Evolutionary conservation across 2,329 filamentous ascomycete genomes (phyloP).

Genomic region (Aspergillus neoniger): DNA sequence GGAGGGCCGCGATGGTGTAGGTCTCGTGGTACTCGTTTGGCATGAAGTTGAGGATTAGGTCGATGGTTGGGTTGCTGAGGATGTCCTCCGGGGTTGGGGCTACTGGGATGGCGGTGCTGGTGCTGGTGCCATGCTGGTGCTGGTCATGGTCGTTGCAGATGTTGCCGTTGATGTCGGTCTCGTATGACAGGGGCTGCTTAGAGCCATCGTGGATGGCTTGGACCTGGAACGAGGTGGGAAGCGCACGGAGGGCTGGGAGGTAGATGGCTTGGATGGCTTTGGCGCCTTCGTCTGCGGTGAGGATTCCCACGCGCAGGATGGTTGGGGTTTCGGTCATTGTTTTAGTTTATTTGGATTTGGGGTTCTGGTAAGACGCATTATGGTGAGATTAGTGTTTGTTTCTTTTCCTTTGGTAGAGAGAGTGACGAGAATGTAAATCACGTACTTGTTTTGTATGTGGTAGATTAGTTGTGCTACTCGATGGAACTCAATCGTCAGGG

Average conservation of each 20-base stretch:
- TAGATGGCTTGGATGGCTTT: slow-evolving; percentile 57
- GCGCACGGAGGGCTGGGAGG: slow-evolving; percentile 53
- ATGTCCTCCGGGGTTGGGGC: slow-evolving; percentile 29
- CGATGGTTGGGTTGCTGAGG: slow-evolving; percentile 48
- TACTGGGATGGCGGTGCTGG: background rate
- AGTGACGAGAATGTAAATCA: background rate
- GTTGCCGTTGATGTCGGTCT: background rate
- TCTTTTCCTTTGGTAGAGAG: background rate
- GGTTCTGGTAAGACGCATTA: background rate
- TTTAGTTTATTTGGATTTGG: background rate
- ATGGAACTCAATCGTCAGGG: background rate
- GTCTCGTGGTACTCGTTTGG: slow-evolving; percentile 58
- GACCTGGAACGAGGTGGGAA: slow-evolving; percentile 45
- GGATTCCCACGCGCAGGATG: slow-evolving; percentile 37
- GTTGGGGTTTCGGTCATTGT: slow-evolving; percentile 21
- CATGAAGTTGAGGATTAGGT: slow-evolving; percentile 56
- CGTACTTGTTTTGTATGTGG: background rate
- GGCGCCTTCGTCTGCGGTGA: slow-evolving; percentile 33
- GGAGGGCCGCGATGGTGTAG: slow-evolving; percentile 55
- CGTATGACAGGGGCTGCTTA: background rate
- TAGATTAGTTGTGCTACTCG: background rate
- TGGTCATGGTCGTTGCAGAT: slow-evolving; percentile 7
- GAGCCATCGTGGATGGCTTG: slow-evolving; percentile 57
- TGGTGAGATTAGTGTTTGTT: background rate
- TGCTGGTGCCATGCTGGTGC: background rate